A percentile compares a stretch with the other conserved stretches of the same genome.
phyloP scores from a whole-genome alignment of 495 filamentous ascomycete species.

The Hyaloscypha finlandica region DNA sequence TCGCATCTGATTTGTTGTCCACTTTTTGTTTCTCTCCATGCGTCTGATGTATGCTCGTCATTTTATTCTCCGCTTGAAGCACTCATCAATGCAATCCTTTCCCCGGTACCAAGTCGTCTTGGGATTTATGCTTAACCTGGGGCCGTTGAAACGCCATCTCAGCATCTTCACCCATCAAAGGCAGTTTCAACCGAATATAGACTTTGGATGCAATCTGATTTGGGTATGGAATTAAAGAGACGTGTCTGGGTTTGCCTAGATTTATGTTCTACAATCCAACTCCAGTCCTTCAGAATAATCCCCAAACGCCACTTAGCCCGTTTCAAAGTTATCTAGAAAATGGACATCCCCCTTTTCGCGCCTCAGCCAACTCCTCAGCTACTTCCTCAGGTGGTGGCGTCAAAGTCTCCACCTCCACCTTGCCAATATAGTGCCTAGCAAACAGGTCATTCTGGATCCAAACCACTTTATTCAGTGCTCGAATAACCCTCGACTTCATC shows the following conservation, averaged over 20 bases:
- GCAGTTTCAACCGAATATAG: not conserved
- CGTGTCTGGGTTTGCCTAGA: not conserved
- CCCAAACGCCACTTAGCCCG: not conserved
- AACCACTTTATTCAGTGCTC: constrained; percentile 50
- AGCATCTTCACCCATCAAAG: too few relatives aligned
- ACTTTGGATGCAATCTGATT: too few relatives aligned
- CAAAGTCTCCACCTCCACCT: not conserved
- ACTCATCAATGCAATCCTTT: not conserved
- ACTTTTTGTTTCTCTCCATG: not conserved
- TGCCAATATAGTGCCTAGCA: constrained; percentile 27
- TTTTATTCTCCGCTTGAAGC: not conserved
- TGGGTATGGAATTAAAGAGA: too few relatives aligned
- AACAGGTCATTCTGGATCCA: constrained; percentile 84
- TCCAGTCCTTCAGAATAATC: not conserved
- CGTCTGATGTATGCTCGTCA: not conserved
- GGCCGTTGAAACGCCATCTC: not conserved
- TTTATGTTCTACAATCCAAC: not conserved
- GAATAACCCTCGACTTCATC: constrained; percentile 28
- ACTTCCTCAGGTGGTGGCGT: not conserved
- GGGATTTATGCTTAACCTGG: not conserved
- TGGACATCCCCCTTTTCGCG: constrained; percentile 4
- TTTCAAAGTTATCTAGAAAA: constrained; percentile 7
- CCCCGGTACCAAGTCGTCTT: not conserved
- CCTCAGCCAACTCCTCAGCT: not conserved
- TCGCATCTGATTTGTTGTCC: not conserved